phyloP scores from a whole-genome alignment of 1,284 basidiomycete genomes.

The Calocybe gambosa region DNA sequence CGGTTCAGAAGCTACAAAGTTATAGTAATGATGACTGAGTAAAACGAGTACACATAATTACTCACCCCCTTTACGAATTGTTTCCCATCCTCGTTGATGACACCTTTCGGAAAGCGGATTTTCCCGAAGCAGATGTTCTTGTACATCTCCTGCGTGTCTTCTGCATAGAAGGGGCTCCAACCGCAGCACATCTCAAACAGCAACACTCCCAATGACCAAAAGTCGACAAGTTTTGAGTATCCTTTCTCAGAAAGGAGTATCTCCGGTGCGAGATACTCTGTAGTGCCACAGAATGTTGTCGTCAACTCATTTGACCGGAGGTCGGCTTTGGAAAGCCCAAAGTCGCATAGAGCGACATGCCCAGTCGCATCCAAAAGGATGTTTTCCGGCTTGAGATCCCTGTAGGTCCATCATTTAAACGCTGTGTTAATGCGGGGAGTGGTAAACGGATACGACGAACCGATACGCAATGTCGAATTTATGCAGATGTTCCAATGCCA shows the following conservation, averaged over 20 bases:
- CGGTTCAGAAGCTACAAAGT: conserved; percentile 82
- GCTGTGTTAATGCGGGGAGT: background rate
- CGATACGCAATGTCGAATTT: conserved; percentile 97
- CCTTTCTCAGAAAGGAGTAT: conserved; percentile 98
- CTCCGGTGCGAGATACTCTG: conserved; percentile 97
- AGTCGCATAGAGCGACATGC: conserved; percentile 95
- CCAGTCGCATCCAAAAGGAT: conserved; percentile 96
- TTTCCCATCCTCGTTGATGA: conserved; percentile 97
- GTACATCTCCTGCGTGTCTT: conserved; percentile 99
- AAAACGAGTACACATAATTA: conserved; percentile 18
- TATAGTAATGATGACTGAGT: conserved; percentile 3
- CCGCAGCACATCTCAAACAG: conserved; percentile 99
- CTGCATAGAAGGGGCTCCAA: conserved; percentile 99
- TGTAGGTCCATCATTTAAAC: conserved; percentile 22
- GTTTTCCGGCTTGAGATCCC: conserved; percentile 96
- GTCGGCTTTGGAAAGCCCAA: conserved; percentile 96
- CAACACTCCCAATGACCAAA: conserved; percentile 93
- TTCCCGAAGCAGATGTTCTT: conserved; percentile 99
- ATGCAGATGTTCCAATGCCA: conserved; percentile 94
- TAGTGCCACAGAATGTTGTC: conserved; percentile 96
- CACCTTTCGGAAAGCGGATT: conserved; percentile 96
- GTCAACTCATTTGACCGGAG: conserved; percentile 91
- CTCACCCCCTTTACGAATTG: conserved; percentile 97
- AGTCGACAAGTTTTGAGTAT: conserved; percentile 98
- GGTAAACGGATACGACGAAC: conserved; percentile 34